phyloP scores from a whole-genome alignment of 345 rosid genomes.

The Noccaea caerulescens region DNA sequence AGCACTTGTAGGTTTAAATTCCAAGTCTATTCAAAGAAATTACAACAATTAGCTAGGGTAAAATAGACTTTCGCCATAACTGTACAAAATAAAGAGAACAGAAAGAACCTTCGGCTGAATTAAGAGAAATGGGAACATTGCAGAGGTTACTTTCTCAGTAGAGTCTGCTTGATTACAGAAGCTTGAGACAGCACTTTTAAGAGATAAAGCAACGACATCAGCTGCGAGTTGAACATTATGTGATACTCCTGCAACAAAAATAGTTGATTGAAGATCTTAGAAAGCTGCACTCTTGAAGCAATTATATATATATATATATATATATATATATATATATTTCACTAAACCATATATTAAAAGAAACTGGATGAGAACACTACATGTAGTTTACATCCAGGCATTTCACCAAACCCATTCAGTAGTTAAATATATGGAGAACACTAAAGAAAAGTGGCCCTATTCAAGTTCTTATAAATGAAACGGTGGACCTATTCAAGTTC shows the following conservation, averaged over 20 bases:
- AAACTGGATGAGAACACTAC: slow-evolving; percentile 19
- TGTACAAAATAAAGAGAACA: slow-evolving; percentile 6
- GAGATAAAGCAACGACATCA: slow-evolving; percentile 61
- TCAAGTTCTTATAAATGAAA: slow-evolving; percentile 15
- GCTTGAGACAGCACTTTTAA: slow-evolving; percentile 58
- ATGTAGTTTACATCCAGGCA: slow-evolving; percentile 18
- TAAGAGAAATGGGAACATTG: slow-evolving; percentile 76
- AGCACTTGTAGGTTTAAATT: slow-evolving; percentile 62
- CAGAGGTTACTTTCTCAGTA: slow-evolving; percentile 63
- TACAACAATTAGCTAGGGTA: slow-evolving; percentile 21
- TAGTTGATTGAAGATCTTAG: neutral
- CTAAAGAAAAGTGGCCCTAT: neutral
- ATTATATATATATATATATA: slow-evolving; percentile 3
- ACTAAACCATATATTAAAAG: slow-evolving; percentile 1
- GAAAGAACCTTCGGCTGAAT: slow-evolving; percentile 68
- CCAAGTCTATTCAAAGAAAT: slow-evolving; percentile 59
- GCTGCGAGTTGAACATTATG: slow-evolving; percentile 51
- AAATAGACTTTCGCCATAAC: neutral
- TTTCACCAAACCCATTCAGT: slow-evolving; percentile 17
- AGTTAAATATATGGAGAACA: slow-evolving; percentile 4
- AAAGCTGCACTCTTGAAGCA: slow-evolving; percentile 3
- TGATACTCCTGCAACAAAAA: slow-evolving; percentile 59
- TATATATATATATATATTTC: too few relatives aligned
- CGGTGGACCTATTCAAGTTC: slow-evolving; percentile 1
- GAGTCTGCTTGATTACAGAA: slow-evolving; percentile 50